Evolutionary conservation across 805 yeast genomes (phyloP).

Genomic region (Candida oleophila): DNA sequence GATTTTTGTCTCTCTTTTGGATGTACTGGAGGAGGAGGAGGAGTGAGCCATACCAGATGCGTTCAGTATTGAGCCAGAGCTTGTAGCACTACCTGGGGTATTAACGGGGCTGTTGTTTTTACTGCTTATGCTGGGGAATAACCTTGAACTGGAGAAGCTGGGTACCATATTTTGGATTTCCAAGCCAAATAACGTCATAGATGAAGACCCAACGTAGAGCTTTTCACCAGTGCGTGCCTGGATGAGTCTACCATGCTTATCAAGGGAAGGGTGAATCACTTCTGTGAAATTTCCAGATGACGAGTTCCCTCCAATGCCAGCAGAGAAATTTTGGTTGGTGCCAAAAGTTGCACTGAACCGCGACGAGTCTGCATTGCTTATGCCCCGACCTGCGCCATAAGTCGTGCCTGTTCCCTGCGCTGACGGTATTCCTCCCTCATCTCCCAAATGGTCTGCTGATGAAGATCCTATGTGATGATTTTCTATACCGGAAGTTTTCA

Average conservation of each 20-base stretch:
- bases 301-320: slow-evolving; percentile 1
- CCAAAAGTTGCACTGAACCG: slow-evolving; percentile 5
- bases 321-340: slow-evolving; percentile 11
- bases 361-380: not conserved
- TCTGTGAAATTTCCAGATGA: slow-evolving; percentile 27
- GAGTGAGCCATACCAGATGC: not conserved
- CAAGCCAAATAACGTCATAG: slow-evolving; percentile 78
- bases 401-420: not conserved
- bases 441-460: not conserved
- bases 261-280: slow-evolving; percentile 69
- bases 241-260: slow-evolving; percentile 67
- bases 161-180: slow-evolving; percentile 70
- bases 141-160: slow-evolving; percentile 15
- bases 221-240: slow-evolving; percentile 75
- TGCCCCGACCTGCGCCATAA: not conserved
- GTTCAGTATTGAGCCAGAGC: not conserved
- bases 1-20: slow-evolving; percentile 51
- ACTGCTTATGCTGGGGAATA: slow-evolving; percentile 13
- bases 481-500: not conserved
- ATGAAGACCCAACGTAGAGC: slow-evolving; percentile 76
- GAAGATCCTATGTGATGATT: too few species aligned
- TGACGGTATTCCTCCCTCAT: not conserved
- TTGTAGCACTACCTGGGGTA: slow-evolving; percentile 1
- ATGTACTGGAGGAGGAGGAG: slow-evolving; percentile 2
- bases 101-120: not conserved